Base-by-base conservation (phyloP, 2,329 filamentous ascomycete species). In the Magnaporthales sp. region DNA sequence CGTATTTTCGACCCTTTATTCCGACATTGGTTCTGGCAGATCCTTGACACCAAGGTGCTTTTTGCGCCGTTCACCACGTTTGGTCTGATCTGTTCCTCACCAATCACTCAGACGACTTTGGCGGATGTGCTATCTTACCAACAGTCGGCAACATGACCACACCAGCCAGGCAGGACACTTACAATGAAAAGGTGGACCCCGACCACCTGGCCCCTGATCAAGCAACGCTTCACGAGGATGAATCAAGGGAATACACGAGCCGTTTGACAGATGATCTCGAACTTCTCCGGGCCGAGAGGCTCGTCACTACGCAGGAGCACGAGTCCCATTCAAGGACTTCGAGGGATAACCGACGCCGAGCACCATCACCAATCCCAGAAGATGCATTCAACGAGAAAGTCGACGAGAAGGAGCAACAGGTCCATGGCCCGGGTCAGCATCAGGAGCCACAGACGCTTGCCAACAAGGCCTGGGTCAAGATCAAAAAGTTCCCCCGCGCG, bases 401-500 rank as follows among this genome's bases (percentile, higher is more conserved):
- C 13, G 68, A 71, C 27, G 66, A 68, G 26, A 54, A 68, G 38
- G 68, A 69, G 19, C 56, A 68, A 13, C 66, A 9, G 29, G 29
- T n/a, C 9, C 32, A 7, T 13, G 22, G n/a, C 24, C 10, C 62
- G 9, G 31, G 67, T 6, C 64, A 67, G 62, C 68, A 71, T 38
- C 68, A 71, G 64, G 66, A 69, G 62, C 66, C 69, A 66, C 68
- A 69, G n/a, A 75, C 74, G 4, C 70, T 73, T 62, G 71, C 75
- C 8, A 73, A 69, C 65, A 72, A 70, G 66, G 67, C 83, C 13
- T 83, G 80, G 77, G 69, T 74, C 38, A 79, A 78, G 69, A 72
- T 84, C 27, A 79, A 77, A 67, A 83, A 81, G 69, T 83, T 84
- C 62, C 82, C 82, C 30, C 80, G 82, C 6, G 78, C 81, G 26